Evolutionary conservation across 2,329 filamentous ascomycete genomes (phyloP).

Genomic region (Beauveria pseudobassiana): DNA sequence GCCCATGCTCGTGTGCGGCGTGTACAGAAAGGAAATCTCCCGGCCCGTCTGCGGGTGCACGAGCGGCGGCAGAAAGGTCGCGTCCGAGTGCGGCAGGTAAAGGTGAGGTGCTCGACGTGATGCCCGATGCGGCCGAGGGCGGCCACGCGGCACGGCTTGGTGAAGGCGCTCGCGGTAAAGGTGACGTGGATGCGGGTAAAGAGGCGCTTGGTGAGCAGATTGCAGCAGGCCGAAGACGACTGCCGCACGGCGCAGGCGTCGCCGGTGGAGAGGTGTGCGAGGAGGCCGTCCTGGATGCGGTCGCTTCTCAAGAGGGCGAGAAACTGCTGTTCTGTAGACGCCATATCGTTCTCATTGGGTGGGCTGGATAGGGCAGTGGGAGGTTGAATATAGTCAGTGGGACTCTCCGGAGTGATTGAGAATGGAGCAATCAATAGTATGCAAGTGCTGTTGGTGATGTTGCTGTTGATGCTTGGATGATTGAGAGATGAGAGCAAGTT

Average conservation of each 20-base stretch:
- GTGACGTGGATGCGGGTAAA: constrained; percentile 63
- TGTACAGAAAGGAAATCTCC: constrained; percentile 76
- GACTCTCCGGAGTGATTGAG: background rate
- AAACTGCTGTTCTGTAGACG: constrained; percentile 40
- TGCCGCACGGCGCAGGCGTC: constrained; percentile 56
- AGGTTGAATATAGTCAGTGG: background rate
- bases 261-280: constrained; percentile 39
- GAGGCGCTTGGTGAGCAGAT: constrained; percentile 59
- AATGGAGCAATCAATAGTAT: background rate
- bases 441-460: background rate
- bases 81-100: constrained; percentile 64
- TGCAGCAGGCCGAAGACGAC: constrained; percentile 62
- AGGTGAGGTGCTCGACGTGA: constrained; percentile 70
- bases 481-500: background rate
- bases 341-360: constrained; percentile 48
- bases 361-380: background rate
- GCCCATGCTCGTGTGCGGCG: constrained; percentile 61
- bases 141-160: constrained; percentile 62
- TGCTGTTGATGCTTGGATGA: background rate
- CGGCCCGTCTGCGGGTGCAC: constrained; percentile 69
- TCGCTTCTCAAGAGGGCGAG: constrained; percentile 49
- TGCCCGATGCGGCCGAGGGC: constrained; percentile 72
- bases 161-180: constrained; percentile 69
- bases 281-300: constrained; percentile 41
- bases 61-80: constrained; percentile 78